Base-by-base conservation (phyloP, 306 rosid genomes). In the Vigna mungo region DNA sequence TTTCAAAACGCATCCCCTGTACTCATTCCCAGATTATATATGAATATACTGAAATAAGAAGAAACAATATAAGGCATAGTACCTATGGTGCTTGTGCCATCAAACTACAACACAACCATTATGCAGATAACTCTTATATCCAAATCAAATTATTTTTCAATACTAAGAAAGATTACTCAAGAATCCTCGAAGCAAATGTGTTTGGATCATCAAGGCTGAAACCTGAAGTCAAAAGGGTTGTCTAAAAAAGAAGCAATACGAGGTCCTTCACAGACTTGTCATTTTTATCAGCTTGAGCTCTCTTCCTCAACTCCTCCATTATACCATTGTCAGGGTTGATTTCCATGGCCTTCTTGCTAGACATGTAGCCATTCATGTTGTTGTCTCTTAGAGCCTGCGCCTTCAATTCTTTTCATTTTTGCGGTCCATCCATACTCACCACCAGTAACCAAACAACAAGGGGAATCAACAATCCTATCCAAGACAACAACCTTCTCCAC, bases 351-450 rank as follows among this genome's bases (percentile, higher is more conserved):
- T 90, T 90, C 89, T 90, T 90, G 88, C 86, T 77, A 0, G 95
- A 88, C 95, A 90, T 90, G 83, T 90, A 88, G 4, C 89, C 47
- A 1, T 86, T n/a, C 95, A 90, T 90, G 85, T 92, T 88, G 79
- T 0, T 90, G 39, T 90, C 95, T 32, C 92, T 81, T 15, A 90
- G 64, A 6, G 95, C 92, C 68, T 88, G 94, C 1, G 94, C 94
- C 80, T 90, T 90, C 90, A 51, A 90, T 88, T 68, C 95, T 90
- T 51, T 90, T 90, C 92, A 90, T 90, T 81, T 90, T 90, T 0
- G 95, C 92, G 3, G 85, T 85, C 95, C 92, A 90, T 0, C 95
- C 95, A 5, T 90, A 90, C 17, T 90, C 95, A 16, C 95, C 95
- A 0, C 95, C 95, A 0, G 95, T 90, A 5, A 90, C 95, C 84